Percentiles rank a stretch among this genome's conserved stretches.
phyloP scores from a whole-genome alignment of 345 rosid genomes.

The Hevea brasiliensis region DNA sequence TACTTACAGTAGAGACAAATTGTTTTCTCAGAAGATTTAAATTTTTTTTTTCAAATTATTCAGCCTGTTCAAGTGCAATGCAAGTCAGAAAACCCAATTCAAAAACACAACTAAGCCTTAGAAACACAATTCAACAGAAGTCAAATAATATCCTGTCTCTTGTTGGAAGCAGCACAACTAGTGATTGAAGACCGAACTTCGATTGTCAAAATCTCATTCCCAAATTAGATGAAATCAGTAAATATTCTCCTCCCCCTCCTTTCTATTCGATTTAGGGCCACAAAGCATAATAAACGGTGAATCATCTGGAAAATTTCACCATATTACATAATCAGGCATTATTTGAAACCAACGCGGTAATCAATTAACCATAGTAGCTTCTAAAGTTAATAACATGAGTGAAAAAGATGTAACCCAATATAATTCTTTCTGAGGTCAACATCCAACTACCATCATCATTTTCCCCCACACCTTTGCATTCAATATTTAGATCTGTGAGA shows the following conservation, averaged over 20 bases:
- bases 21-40: not conserved
- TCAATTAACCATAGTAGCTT: not conserved
- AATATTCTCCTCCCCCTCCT: too few relatives aligned
- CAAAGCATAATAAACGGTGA: not conserved
- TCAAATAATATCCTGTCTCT: not conserved
- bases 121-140: not conserved
- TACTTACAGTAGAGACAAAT: constrained; percentile 7
- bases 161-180: not conserved
- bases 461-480: not conserved
- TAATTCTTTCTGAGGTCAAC: not conserved
- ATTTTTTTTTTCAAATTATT: not conserved
- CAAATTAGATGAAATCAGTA: not conserved
- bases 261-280: not conserved
- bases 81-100: too few relatives aligned
- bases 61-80: not conserved
- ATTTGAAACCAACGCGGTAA: not conserved
- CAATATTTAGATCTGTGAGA: not conserved
- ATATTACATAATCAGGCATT: not conserved
- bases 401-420: not conserved
- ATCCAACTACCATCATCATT: not conserved
- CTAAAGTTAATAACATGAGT: not conserved
- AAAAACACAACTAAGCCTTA: too few relatives aligned
- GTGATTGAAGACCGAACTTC: not conserved
- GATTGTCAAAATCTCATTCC: not conserved
- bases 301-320: not conserved